Base-by-base conservation (phyloP, 116 monocot genomes). In the Phalaenopsis hybrid region DNA sequence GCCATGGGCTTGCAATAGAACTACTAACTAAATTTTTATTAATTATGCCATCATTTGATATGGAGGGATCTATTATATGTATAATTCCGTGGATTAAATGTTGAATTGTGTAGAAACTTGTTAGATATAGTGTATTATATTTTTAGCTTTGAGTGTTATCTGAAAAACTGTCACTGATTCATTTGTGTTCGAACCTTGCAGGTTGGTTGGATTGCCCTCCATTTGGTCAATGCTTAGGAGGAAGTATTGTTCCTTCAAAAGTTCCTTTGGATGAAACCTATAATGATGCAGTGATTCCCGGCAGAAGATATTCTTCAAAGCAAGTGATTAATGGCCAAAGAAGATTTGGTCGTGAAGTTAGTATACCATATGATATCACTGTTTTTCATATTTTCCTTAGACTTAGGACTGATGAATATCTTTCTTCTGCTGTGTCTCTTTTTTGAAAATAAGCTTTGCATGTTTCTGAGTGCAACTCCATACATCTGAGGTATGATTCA, bases 121-220 rank as follows among this genome's bases (percentile, higher is more conserved):
- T 20, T 74, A 74, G 5, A 74, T 74, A 74, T 74, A 74, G 31
- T 10, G 1, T 69, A 3, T 13, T 74, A 74, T 74, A 74, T 74
- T 43, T 74, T 11, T 13, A 20, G 5, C 12, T 13, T 25, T 74
- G 15, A 3, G 11, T 74, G 20, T 17, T 74, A 75, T 46, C 8
- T 46, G 44, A 46, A 73, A 72, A 73, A 73, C 5, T 17, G 5
- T 75, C 2, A 75, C 20, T 46, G 6, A 10, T 17, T 46, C 16
- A 17, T 80, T 13, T 78, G 50, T 76, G 61, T 78, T 43, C 78
- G 44, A 2, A n/a, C 65, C 51, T 79, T 89, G 65, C 80, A 98
- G 95, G 98, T 78, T 98, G 98, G 98, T 70, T 98, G 84, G 93
- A 95, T 75, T 98, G 98, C 80, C 98, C 93, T 83, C 49, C 98